phyloP scores from a whole-genome alignment of 257 asterid genomes.

The Striga asiatica region DNA sequence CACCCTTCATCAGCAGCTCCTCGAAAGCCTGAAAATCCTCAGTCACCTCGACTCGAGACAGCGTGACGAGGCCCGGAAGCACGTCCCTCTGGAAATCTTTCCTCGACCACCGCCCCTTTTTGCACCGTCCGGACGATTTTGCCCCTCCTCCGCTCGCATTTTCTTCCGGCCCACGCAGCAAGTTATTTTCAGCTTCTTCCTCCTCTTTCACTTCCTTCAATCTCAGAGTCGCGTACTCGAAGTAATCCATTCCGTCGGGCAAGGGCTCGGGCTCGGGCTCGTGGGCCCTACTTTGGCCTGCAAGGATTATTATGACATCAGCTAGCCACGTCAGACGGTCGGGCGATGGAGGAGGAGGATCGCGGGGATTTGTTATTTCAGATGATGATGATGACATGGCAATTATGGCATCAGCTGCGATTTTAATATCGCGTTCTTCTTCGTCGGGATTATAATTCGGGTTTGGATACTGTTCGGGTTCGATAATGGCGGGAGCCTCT shows the following conservation, averaged over 20 bases:
- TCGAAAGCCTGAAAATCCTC: conserved; percentile 65
- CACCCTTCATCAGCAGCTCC: conserved; percentile 30
- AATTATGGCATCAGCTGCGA: conserved; percentile 68
- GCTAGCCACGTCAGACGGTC: conserved; percentile 51
- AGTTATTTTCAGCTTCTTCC: too few species aligned
- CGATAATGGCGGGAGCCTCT: conserved; percentile 36
- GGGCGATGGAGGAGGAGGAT: too few species aligned
- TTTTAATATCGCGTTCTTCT: conserved; percentile 32
- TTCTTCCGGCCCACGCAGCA: too few species aligned
- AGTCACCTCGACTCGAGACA: conserved; percentile 50
- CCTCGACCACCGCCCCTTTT: conserved; percentile 46
- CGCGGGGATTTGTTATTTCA: too few species aligned
- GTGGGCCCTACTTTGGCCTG: conserved; percentile 1
- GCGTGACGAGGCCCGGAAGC: conserved; percentile 51
- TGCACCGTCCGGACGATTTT: conserved; percentile 20
- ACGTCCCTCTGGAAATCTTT: conserved; percentile 64
- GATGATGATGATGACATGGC: conserved; percentile 26
- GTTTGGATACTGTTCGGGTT: conserved; percentile 15
- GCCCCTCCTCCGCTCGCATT: too few species aligned
- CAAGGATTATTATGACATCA: conserved; percentile 29
- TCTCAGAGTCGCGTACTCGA: conserved; percentile 54
- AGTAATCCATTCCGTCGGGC: conserved; percentile 49
- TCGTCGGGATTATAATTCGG: too few species aligned
- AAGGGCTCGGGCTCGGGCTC: conserved; percentile 20
- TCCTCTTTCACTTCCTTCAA: conserved; percentile 42